Conservation (phyloP, 2,329 filamentous ascomycete species). For the Apiospora hydei region DNA sequence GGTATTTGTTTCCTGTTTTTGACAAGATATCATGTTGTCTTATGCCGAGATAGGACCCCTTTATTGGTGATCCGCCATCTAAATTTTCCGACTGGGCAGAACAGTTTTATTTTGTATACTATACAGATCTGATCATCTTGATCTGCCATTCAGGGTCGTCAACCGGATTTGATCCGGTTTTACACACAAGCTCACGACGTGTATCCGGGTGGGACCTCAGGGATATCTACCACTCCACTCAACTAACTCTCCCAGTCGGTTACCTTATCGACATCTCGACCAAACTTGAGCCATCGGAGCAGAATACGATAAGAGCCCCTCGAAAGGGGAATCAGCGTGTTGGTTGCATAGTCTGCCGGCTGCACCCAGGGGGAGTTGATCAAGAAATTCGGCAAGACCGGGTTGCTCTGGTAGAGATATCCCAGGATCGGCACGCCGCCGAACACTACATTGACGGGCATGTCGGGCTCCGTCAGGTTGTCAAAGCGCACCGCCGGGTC, state of each 20-base stretch:
- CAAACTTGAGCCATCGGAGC: not conserved
- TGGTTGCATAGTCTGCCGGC: not conserved
- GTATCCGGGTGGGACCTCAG: not conserved
- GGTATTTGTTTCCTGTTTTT: not conserved
- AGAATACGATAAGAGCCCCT: not conserved
- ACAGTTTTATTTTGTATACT: too few species aligned
- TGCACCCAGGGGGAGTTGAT: not conserved
- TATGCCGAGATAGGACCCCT: not conserved
- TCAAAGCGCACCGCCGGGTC: not conserved
- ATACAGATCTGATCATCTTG: too few species aligned
- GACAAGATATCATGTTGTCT: not conserved
- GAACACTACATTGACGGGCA: not conserved
- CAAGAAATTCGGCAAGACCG: not conserved
- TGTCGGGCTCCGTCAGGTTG: constrained; percentile 1
- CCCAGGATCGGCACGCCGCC: not conserved
- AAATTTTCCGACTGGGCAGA: too few species aligned
- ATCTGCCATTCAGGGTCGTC: not conserved
- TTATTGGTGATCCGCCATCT: not conserved
- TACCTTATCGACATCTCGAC: not conserved
- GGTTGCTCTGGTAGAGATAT: not conserved
- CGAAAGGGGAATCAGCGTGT: not conserved
- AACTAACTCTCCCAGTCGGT: constrained; percentile 1
- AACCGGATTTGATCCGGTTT: not conserved
- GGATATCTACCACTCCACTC: not conserved
- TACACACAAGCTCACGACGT: not conserved